phyloP scores from a whole-genome alignment of 192 early-diverging fungal genomes.

The Coemansia sp. region DNA sequence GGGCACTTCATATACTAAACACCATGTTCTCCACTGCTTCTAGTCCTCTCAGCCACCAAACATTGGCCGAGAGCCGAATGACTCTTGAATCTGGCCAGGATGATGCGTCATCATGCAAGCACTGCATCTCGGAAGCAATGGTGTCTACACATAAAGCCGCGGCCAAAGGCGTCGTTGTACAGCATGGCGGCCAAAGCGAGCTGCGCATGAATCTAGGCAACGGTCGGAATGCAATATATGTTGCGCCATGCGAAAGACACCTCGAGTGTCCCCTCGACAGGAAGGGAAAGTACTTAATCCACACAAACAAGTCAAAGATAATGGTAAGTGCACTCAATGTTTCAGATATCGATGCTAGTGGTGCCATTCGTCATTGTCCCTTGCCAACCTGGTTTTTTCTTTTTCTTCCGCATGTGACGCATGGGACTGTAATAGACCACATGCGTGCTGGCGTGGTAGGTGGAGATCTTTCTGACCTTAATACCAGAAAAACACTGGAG shows the following conservation, averaged over 20 bases:
- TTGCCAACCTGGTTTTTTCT: neutral
- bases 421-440: neutral
- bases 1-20: conserved; percentile 42
- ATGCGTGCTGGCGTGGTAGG: too few species aligned
- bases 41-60: conserved; percentile 8
- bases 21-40: conserved; percentile 23
- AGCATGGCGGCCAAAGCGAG: conserved; percentile 32
- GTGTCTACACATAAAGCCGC: conserved; percentile 31
- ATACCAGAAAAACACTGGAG: neutral
- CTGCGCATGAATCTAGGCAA: conserved; percentile 52
- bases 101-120: conserved; percentile 38
- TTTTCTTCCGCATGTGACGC: neutral
- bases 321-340: conserved; percentile 39
- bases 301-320: conserved; percentile 51
- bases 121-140: conserved; percentile 43
- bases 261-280: conserved; percentile 51
- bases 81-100: neutral
- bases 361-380: neutral
- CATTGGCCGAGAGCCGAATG: neutral
- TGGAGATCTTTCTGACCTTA: neutral
- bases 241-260: conserved; percentile 51
- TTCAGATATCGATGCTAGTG: neutral
- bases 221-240: conserved; percentile 52
- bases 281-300: conserved; percentile 52
- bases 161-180: conserved; percentile 15